Base-by-base conservation (phyloP, 2,329 filamentous ascomycete species). In the Fusarium albosuccineum region DNA sequence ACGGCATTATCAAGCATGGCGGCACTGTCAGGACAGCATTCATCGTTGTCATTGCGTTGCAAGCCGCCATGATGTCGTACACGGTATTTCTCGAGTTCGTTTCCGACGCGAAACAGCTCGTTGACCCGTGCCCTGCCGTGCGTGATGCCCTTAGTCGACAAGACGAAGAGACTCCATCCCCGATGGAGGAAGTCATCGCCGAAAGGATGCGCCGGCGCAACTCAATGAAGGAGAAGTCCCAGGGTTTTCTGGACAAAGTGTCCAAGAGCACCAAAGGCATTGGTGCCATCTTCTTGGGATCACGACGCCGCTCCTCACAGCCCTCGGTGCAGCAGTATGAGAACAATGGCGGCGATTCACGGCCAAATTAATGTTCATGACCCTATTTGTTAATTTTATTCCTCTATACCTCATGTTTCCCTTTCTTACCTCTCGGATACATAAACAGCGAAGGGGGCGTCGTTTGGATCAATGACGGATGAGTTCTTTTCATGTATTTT, bases 1-100 rank as follows among this genome's bases (percentile, higher is more conserved):
- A 91, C 61, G 90, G 82, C 46, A 90, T 92, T 40, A 83, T 90
- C 22, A 82, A 86, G 56, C 73, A 79, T 36, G 85, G 85, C n/a
- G 85, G 88, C 14, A 82, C 83, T 46, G 89, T 91, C 10, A 87
- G 87, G 11, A 85, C 85, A 34, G 87, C 89, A 0, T 92, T 91
- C 75, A 79, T 87, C 33, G 82, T 94, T 5, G 87, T 92, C 2
- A 79, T 91, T 4, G 82, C 78, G 4, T 75, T 88, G 27, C 79
- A 86, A 49, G 79, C 80, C 1, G 74, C 82, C 26, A 81, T 82
- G 17, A 75, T 83, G 34, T 69, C 81, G 3, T 88, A 86, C 60
- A 82, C 86, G 0, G 63, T 84, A 5, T 86, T 85, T 65, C 74
- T 89, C 16, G 79, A 80, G 39, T 67, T 81, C 27, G 77, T 81